Percentiles rank a stretch among this genome's conserved stretches.
phyloP scores from a whole-genome alignment of 208 protist genomes.

The Leishmania turanica region DNA sequence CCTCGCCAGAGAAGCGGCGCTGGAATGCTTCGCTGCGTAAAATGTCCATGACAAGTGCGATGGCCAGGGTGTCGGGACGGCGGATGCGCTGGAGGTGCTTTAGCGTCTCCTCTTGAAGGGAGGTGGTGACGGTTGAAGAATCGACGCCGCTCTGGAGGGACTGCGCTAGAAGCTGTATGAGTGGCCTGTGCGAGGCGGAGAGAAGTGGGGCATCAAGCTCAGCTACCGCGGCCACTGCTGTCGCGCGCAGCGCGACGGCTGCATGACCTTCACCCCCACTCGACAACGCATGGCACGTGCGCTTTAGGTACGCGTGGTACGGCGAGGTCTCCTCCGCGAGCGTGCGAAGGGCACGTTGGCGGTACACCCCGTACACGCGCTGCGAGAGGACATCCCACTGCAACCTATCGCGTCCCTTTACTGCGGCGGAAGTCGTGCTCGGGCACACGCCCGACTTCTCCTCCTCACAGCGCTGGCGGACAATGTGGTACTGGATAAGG shows the following conservation, averaged over 20 bases:
- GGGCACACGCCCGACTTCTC: background rate
- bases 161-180: conserved; percentile 10
- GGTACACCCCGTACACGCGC: conserved; percentile 27
- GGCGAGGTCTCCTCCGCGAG: conserved; percentile 21
- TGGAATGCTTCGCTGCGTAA: background rate
- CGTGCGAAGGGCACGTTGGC: conserved; percentile 7
- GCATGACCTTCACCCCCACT: background rate
- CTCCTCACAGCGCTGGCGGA: conserved; percentile 9
- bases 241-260: background rate
- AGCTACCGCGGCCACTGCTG: background rate
- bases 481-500: conserved; percentile 46
- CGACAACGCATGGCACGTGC: background rate
- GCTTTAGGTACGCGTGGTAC: conserved; percentile 12
- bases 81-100: conserved; percentile 32
- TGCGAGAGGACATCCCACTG: conserved; percentile 27
- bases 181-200: background rate
- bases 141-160: background rate
- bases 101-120: conserved; percentile 21
- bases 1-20: background rate
- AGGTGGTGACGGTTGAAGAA: background rate
- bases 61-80: conserved; percentile 39
- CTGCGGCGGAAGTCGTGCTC: background rate
- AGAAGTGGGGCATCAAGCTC: background rate
- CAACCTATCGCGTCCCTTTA: background rate
- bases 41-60: conserved; percentile 46